A percentile compares a stretch with the other conserved stretches of the same genome.
These are phyloP conservation scores for Astrothelium macrocarpum DNA, from an alignment of 495 filamentous ascomycete species.

Conservation along the genomic window DNA sequence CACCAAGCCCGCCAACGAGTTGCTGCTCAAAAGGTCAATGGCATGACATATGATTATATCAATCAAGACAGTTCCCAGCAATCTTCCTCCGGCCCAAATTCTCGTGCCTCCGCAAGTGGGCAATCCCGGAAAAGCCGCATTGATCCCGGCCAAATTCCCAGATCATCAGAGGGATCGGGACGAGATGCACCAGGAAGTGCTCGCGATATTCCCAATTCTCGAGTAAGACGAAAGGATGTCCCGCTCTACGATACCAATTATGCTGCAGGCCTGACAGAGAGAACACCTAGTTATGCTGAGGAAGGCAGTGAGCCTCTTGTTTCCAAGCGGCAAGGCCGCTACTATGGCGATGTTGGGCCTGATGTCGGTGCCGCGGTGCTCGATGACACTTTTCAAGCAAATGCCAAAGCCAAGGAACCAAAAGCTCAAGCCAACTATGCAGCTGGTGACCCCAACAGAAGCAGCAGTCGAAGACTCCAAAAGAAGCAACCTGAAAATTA, in stretches of 20 bases:
- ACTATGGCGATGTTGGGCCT: background rate
- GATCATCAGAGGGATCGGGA: background rate
- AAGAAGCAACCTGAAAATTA: slow-evolving; percentile 17
- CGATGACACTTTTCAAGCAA: too few relatives aligned
- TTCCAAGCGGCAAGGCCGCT: slow-evolving; percentile 7
- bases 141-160: background rate
- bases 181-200: background rate
- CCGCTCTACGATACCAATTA: background rate
- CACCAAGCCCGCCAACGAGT: slow-evolving; percentile 40
- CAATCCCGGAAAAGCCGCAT: background rate
- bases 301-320: slow-evolving; percentile 11
- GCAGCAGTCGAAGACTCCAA: slow-evolving; percentile 17
- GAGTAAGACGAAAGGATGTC: slow-evolving; percentile 1
- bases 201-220: background rate
- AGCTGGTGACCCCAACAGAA: slow-evolving; percentile 1
- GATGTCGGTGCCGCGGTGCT: background rate
- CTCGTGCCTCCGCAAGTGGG: background rate
- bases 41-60: background rate
- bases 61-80: background rate
- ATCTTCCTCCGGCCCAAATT: background rate
- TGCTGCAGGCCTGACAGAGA: background rate
- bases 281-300: background rate
- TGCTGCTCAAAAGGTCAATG: background rate
- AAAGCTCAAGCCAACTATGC: background rate
- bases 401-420: background rate